Evolutionary conservation across 805 yeast species (phyloP).

Genomic region (Scheffersomyces amazonensis): DNA sequence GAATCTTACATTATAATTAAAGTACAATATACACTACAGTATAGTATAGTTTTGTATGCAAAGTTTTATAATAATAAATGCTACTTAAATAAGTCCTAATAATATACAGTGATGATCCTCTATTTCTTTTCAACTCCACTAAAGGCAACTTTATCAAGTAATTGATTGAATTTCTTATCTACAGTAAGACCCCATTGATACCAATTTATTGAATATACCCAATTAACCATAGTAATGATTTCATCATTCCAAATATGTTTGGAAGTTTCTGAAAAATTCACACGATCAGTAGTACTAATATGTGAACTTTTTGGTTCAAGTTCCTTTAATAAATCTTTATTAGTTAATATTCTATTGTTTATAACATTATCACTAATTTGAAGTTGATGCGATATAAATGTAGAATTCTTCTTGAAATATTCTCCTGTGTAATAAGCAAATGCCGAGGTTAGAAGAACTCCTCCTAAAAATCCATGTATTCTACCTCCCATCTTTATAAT

Average conservation of each 20-base stretch:
- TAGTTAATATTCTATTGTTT: constrained; percentile 50
- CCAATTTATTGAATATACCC: constrained; percentile 57
- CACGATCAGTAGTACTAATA: constrained; percentile 25
- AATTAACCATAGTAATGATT: constrained; percentile 58
- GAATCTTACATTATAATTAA: too few species aligned
- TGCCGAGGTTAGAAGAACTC: constrained; percentile 61
- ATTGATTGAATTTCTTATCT: constrained; percentile 27
- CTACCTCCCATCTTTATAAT: constrained; percentile 35
- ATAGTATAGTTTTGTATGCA: too few species aligned
- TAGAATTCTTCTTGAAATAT: constrained; percentile 49
- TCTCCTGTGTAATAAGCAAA: constrained; percentile 59
- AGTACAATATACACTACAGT: too few species aligned
- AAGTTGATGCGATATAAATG: constrained; percentile 45
- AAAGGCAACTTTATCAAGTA: constrained; percentile 23
- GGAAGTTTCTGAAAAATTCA: constrained; percentile 52
- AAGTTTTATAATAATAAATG: background rate
- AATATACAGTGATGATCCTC: constrained; percentile 2
- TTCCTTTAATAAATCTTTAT: constrained; percentile 43
- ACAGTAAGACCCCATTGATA: constrained; percentile 36
- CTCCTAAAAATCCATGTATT: constrained; percentile 44
- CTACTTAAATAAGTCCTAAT: too few species aligned
- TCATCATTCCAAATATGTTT: constrained; percentile 82
- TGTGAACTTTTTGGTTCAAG: constrained; percentile 39
- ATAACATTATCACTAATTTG: constrained; percentile 47
- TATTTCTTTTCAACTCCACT: constrained; percentile 7